Conservation (phyloP, 2,329 filamentous ascomycete species). For the Sporothrix brunneoviolacea region DNA sequence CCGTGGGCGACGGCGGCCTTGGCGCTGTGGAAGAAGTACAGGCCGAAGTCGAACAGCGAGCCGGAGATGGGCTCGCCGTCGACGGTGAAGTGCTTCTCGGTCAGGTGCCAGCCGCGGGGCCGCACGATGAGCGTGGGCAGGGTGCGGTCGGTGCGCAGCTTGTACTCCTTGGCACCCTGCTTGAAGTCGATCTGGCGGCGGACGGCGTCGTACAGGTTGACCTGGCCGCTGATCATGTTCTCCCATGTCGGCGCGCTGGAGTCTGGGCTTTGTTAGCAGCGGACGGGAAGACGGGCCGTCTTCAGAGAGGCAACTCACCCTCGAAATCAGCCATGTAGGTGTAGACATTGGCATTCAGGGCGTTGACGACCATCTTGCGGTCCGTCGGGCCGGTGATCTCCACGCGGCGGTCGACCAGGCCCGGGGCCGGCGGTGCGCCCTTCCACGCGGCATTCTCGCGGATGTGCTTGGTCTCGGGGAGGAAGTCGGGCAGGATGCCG, state of each 20-base stretch:
- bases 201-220: slow-evolving; percentile 95
- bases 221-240: slow-evolving; percentile 97
- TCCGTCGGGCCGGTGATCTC: slow-evolving; percentile 98
- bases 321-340: slow-evolving; percentile 99
- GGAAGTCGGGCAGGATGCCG: slow-evolving; percentile 83
- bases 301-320: slow-evolving; percentile 54
- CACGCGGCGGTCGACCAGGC: slow-evolving; percentile 84
- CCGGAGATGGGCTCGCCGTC: slow-evolving; percentile 93
- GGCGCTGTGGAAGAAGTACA: slow-evolving; percentile 99
- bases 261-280: slow-evolving; percentile 46
- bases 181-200: slow-evolving; percentile 94
- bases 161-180: slow-evolving; percentile 92
- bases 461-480: slow-evolving; percentile 91
- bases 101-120: slow-evolving; percentile 93
- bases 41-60: slow-evolving; percentile 89
- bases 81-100: slow-evolving; percentile 96
- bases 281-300: no score
- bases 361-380: slow-evolving; percentile 98
- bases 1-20: slow-evolving; percentile 78
- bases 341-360: slow-evolving; percentile 91
- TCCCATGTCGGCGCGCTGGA: slow-evolving; percentile 96
- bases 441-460: slow-evolving; percentile 92
- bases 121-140: slow-evolving; percentile 88
- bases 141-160: slow-evolving; percentile 82
- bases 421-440: slow-evolving; percentile 83